Percentiles rank a stretch among this genome's conserved stretches.
Conservation (phyloP, 495 filamentous ascomycete species). For the Penicillium paxilli region DNA sequence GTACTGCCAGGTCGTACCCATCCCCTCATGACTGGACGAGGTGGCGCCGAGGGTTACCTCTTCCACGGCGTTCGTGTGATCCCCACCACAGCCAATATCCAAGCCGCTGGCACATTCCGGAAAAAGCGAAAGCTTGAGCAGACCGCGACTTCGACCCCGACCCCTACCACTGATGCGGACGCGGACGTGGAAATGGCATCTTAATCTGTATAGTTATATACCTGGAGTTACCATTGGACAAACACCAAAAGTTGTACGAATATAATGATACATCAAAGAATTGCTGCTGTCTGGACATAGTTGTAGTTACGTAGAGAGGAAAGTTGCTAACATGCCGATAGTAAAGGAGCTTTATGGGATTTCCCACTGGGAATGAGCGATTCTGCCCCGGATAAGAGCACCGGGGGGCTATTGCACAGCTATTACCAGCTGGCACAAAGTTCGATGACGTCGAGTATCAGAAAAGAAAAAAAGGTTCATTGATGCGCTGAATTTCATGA, state of each 20-base stretch:
- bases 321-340: no score
- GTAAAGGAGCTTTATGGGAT: no score
- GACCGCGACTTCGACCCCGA: conserved; percentile 17
- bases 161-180: conserved; percentile 30
- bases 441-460: conserved; percentile 6
- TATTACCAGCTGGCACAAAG: no score
- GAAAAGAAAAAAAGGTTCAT: conserved; percentile 22
- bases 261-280: conserved; percentile 17
- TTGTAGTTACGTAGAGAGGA: no score
- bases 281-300: no score
- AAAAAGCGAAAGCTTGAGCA: conserved; percentile 40
- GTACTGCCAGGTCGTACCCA: conserved; percentile 91
- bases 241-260: conserved; percentile 15
- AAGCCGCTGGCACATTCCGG: conserved; percentile 75
- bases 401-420: no score
- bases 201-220: conserved; percentile 12
- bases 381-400: conserved; percentile 13
- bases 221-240: conserved; percentile 6
- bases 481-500: conserved; percentile 36
- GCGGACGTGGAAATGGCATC: conserved; percentile 36
- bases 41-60: conserved; percentile 87
- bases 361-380: background rate
- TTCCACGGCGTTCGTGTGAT: conserved; percentile 81
- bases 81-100: conserved; percentile 73
- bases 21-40: conserved; percentile 84